Percentiles rank a stretch among this genome's conserved stretches.
phyloP scores from a whole-genome alignment of 768 basidiomycete species.

The Russula ochroleuca region DNA sequence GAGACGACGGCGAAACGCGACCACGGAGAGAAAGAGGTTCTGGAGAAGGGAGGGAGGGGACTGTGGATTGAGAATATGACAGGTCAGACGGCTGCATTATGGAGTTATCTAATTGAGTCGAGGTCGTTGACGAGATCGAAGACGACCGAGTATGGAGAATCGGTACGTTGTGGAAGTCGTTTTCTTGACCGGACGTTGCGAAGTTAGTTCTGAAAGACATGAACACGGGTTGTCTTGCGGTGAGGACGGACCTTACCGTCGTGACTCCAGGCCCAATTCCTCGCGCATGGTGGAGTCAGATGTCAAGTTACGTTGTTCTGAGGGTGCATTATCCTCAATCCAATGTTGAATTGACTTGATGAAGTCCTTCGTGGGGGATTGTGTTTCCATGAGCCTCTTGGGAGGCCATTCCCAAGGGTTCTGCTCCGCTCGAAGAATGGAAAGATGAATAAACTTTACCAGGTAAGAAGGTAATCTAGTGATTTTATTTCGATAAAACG shows the following conservation, averaged over 20 bases:
- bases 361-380: constrained; percentile 62
- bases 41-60: constrained; percentile 50
- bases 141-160: constrained; percentile 50
- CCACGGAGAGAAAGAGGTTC: constrained; percentile 38
- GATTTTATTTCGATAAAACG: constrained; percentile 81
- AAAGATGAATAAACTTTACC: constrained; percentile 62
- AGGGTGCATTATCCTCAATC: constrained; percentile 53
- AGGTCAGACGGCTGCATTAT: neutral
- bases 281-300: constrained; percentile 52
- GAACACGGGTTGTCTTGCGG: constrained; percentile 8
- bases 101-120: constrained; percentile 41
- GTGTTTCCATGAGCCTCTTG: constrained; percentile 46
- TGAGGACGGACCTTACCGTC: constrained; percentile 30
- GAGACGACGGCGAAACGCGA: constrained; percentile 40
- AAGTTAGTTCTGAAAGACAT: constrained; percentile 30
- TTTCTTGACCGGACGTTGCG: constrained; percentile 4
- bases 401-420: constrained; percentile 97
- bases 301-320: constrained; percentile 37
- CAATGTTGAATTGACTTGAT: constrained; percentile 67
- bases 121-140: constrained; percentile 57
- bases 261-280: constrained; percentile 39
- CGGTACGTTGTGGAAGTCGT: constrained; percentile 1
- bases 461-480: constrained; percentile 76
- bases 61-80: constrained; percentile 33
- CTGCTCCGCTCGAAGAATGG: constrained; percentile 79